Conservation (phyloP, 371 early-diverging fungal genomes). For the Rhizopus microsporus region DNA sequence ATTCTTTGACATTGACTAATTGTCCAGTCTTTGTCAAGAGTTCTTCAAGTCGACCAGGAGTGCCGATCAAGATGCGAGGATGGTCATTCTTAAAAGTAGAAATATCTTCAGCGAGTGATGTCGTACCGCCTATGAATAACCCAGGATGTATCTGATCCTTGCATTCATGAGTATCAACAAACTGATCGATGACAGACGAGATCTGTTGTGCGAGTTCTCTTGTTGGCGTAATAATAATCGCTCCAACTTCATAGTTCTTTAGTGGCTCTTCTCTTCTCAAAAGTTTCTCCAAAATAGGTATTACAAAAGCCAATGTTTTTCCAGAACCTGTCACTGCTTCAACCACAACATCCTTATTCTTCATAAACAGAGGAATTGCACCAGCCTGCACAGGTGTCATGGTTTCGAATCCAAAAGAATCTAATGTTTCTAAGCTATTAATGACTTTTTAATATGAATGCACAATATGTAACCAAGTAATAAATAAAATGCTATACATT, state of each 20-base stretch:
- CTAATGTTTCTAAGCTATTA: constrained; percentile 33
- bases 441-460: neutral
- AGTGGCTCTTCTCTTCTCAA: constrained; percentile 60
- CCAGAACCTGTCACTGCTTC: constrained; percentile 99
- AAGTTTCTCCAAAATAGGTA: constrained; percentile 94
- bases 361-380: constrained; percentile 87
- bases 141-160: constrained; percentile 45
- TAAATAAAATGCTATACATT: constrained; percentile 28
- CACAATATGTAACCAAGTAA: neutral
- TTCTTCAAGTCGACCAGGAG: constrained; percentile 96
- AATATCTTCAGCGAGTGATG: constrained; percentile 67
- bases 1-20: constrained; percentile 70
- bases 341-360: constrained; percentile 97
- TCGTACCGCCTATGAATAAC: constrained; percentile 76
- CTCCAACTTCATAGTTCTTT: constrained; percentile 78
- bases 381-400: constrained; percentile 63
- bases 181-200: constrained; percentile 66
- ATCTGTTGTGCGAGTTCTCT: constrained; percentile 97
- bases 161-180: constrained; percentile 51
- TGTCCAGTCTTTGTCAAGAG: constrained; percentile 63
- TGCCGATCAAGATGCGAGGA: constrained; percentile 91
- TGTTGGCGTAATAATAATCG: constrained; percentile 95
- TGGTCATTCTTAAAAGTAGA: constrained; percentile 55
- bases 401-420: constrained; percentile 41
- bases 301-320: constrained; percentile 96